Evolutionary conservation across 1,284 basidiomycete genomes (phyloP).

Genomic region (Malassezia dermatis): DNA sequence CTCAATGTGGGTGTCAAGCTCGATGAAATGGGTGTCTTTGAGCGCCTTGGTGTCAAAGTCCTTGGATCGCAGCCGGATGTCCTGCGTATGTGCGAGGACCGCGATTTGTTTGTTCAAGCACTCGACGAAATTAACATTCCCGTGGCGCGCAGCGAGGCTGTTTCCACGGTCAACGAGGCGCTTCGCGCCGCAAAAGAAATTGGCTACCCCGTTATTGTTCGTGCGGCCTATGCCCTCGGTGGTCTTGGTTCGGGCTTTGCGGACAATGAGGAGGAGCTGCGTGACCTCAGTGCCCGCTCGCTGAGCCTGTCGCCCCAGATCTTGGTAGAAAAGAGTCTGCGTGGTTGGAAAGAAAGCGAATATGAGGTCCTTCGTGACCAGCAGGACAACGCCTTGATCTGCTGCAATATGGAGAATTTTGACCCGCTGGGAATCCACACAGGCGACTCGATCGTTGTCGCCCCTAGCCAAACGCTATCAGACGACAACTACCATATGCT

Average conservation of each 20-base stretch:
- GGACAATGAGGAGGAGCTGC: slow-evolving; percentile 83
- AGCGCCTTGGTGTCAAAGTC: slow-evolving; percentile 85
- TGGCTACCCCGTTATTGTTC: slow-evolving; percentile 95
- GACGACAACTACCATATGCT: slow-evolving; percentile 98
- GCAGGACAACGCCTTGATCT: slow-evolving; percentile 75
- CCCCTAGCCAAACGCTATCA: slow-evolving; percentile 91
- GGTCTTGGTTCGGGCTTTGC: slow-evolving; percentile 98
- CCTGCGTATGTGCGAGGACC: slow-evolving; percentile 66
- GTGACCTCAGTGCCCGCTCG: slow-evolving; percentile 83
- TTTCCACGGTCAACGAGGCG: slow-evolving; percentile 86
- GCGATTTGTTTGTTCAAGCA: slow-evolving; percentile 92
- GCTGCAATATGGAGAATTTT: slow-evolving; percentile 98
- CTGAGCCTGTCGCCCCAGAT: slow-evolving; percentile 88
- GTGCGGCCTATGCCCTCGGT: slow-evolving; percentile 94
- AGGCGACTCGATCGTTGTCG: slow-evolving; percentile 99
- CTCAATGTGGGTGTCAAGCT: slow-evolving; percentile 95
- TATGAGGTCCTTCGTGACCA: slow-evolving; percentile 98
- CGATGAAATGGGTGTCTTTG: slow-evolving; percentile 93
- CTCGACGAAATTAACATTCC: slow-evolving; percentile 97
- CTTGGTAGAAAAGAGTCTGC: slow-evolving; percentile 93
- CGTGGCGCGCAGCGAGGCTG: slow-evolving; percentile 89
- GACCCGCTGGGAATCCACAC: slow-evolving; percentile 98
- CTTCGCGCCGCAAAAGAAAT: slow-evolving; percentile 80
- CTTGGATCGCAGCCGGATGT: slow-evolving; percentile 87
- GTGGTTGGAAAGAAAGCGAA: slow-evolving; percentile 99